Conservation (phyloP, 225 moss, liverwort and hornwort genomes). For the Lunularia cruciata region DNA sequence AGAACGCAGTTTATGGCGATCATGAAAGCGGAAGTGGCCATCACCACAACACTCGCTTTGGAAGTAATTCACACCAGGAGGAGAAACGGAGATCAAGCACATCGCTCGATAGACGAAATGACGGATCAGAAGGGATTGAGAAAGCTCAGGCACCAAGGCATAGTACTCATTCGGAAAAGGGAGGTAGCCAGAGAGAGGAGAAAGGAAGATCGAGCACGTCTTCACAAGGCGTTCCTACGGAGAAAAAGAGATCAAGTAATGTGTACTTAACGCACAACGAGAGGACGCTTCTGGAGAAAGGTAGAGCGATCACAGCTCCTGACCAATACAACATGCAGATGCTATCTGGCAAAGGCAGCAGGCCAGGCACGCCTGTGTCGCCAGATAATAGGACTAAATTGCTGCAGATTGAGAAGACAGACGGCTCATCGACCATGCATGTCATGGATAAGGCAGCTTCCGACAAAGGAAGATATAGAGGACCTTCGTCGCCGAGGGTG, state of each 20-base stretch:
- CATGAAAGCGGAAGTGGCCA: not conserved
- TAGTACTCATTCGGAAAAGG: not conserved
- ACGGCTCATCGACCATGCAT: not conserved
- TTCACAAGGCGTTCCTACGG: not conserved
- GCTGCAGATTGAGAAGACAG: not conserved
- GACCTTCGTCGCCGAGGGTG: constrained; percentile 10
- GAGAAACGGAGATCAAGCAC: not conserved
- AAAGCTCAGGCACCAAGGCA: not conserved
- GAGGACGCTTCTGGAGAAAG: constrained; percentile 1
- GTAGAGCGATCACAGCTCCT: not conserved
- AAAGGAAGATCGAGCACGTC: constrained; percentile 1
- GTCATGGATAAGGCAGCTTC: too few species aligned
- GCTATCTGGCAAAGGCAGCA: not conserved
- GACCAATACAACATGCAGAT: not conserved
- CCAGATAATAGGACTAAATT: constrained; percentile 2
- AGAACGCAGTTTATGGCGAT: not conserved
- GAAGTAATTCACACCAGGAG: not conserved
- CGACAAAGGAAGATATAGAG: constrained; percentile 1
- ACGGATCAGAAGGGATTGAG: not conserved
- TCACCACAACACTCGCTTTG: not conserved
- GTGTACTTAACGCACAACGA: not conserved
- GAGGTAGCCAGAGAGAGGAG: not conserved
- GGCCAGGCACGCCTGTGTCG: constrained; percentile 6
- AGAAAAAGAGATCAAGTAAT: constrained; percentile 1
- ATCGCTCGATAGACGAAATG: not conserved